phyloP scores from a whole-genome alignment of 495 filamentous ascomycete genomes.

The Talaromyces nanjingensis region DNA sequence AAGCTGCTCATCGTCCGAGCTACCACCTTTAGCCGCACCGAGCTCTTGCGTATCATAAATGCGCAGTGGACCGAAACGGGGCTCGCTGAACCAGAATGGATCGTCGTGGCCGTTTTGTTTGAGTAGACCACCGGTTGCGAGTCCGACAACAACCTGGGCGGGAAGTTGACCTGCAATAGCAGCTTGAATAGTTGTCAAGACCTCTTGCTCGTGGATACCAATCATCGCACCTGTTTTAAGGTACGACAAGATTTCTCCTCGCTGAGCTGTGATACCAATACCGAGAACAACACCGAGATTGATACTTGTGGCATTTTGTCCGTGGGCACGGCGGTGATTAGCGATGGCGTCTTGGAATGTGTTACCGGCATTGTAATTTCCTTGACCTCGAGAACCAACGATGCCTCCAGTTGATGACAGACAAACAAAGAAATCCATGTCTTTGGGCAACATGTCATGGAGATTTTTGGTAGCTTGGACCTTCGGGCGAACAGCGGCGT shows the following conservation, averaged over 20 bases:
- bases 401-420: conserved; percentile 11
- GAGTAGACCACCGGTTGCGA: background rate
- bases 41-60: background rate
- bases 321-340: background rate
- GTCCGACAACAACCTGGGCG: background rate
- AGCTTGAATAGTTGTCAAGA: background rate
- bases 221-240: background rate
- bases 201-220: background rate
- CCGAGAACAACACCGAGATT: background rate
- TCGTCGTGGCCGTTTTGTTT: background rate
- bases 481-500: conserved; percentile 3
- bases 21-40: background rate
- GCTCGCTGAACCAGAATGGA: background rate
- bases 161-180: background rate
- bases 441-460: conserved; percentile 35
- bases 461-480: conserved; percentile 37
- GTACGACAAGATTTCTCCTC: background rate
- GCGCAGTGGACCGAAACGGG: background rate
- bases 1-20: background rate
- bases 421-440: conserved; percentile 21
- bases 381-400: conserved; percentile 2
- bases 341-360: conserved; percentile 18
- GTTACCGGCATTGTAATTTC: background rate
- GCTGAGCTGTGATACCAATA: background rate
- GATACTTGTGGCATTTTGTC: background rate